phyloP scores from a whole-genome alignment of 495 filamentous ascomycete genomes.

The Neurospora cerealis region DNA sequence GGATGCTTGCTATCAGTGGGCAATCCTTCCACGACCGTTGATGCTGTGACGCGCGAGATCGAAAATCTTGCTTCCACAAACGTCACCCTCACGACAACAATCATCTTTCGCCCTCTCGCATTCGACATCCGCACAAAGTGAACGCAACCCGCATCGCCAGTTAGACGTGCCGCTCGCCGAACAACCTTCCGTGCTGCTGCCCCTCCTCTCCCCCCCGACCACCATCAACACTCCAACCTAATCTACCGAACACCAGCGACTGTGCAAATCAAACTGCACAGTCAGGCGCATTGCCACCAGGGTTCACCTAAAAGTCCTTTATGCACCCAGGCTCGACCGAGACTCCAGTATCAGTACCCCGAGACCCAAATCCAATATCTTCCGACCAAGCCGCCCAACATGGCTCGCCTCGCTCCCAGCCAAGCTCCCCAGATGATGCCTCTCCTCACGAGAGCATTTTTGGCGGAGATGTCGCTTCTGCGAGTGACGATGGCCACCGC shows the following conservation, averaged over 20 bases:
- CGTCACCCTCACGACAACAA: slow-evolving; percentile 2
- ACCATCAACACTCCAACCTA: neutral
- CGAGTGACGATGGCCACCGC: slow-evolving; percentile 19
- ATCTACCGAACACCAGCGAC: slow-evolving; percentile 10
- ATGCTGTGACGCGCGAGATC: neutral
- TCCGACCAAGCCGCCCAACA: slow-evolving; percentile 48
- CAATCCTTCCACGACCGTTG: neutral
- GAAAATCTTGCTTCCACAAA: slow-evolving; percentile 4
- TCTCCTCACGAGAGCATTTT: slow-evolving; percentile 20
- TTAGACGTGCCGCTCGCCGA: neutral
- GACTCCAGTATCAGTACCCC: slow-evolving; percentile 29
- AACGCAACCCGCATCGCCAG: neutral
- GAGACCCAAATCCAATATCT: neutral
- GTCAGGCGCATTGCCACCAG: slow-evolving; percentile 39
- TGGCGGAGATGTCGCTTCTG: slow-evolving; percentile 5
- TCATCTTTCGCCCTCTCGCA: neutral
- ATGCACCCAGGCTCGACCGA: slow-evolving; percentile 78
- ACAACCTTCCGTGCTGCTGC: neutral
- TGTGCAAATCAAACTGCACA: slow-evolving; percentile 47
- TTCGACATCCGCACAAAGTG: neutral
- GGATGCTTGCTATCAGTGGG: neutral
- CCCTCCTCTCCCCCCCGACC: neutral
- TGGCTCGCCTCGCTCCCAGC: slow-evolving; percentile 55
- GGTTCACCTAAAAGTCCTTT: slow-evolving; percentile 48
- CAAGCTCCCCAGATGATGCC: slow-evolving; percentile 21